phyloP scores from a whole-genome alignment of 2,329 filamentous ascomycete species.

The Sclerotinia sclerotiorum region DNA sequence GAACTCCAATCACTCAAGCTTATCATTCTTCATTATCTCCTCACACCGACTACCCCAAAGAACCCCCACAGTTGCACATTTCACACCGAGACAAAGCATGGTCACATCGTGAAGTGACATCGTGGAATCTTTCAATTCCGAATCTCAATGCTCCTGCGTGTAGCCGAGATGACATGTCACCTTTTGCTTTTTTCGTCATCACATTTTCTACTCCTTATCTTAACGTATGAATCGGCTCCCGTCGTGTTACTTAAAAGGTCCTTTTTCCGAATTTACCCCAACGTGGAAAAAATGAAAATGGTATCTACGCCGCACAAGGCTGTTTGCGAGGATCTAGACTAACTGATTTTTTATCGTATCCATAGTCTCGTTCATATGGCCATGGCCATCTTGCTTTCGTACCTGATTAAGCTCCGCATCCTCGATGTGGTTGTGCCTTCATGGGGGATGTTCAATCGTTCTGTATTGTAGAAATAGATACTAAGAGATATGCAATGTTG shows the following conservation, averaged over 20 bases:
- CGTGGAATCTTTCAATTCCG: slow-evolving; percentile 9
- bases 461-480: not conserved
- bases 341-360: not conserved
- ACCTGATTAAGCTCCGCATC: slow-evolving; percentile 11
- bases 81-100: not conserved
- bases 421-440: not conserved
- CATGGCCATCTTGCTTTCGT: not conserved
- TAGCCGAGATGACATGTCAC: slow-evolving; percentile 14
- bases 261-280: slow-evolving; percentile 10
- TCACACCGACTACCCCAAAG: not conserved
- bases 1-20: not conserved
- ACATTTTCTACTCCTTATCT: slow-evolving; percentile 9
- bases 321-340: not conserved
- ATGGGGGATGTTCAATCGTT: not conserved
- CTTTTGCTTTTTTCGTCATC: slow-evolving; percentile 1
- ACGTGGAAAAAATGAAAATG: not conserved
- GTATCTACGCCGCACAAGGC: not conserved
- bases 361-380: not conserved
- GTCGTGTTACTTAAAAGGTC: slow-evolving; percentile 15
- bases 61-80: slow-evolving; percentile 10
- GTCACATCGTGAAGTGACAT: slow-evolving; percentile 13
- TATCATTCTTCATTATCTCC: not conserved
- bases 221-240: not conserved
- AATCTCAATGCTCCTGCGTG: slow-evolving; percentile 9
- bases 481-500: not conserved